Percentiles rank a stretch among this genome's conserved stretches.
phyloP scores from a whole-genome alignment of 2,329 filamentous ascomycete species.

The Aspergillus puulaauensis region DNA sequence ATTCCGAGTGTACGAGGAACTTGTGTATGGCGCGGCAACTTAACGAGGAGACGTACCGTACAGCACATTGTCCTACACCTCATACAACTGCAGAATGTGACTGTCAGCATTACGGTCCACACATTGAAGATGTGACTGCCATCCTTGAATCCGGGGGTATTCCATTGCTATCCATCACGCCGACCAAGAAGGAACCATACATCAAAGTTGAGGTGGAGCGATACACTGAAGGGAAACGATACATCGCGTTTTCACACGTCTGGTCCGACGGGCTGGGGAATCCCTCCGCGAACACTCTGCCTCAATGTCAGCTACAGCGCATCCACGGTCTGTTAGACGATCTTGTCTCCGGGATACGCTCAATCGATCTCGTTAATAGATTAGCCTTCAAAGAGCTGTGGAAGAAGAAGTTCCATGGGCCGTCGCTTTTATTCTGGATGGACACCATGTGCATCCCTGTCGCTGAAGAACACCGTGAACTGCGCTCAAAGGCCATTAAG shows the following conservation, averaged over 20 bases:
- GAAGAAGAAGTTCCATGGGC: conserved; percentile 6
- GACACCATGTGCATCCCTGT: conserved; percentile 7
- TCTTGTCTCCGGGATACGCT: conserved; percentile 2
- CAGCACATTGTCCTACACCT: neutral
- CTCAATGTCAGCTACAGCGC: conserved; percentile 1
- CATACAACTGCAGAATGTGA: neutral
- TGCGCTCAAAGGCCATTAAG: conserved; percentile 4
- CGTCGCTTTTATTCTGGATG: conserved; percentile 8
- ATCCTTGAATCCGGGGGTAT: neutral
- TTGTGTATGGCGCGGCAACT: conserved; percentile 5
- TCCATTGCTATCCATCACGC: neutral
- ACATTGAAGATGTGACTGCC: neutral
- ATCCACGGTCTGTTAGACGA: neutral
- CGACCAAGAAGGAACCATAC: conserved; percentile 1
- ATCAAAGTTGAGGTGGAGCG: conserved; percentile 1
- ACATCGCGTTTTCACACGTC: conserved; percentile 9
- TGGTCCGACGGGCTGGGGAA: conserved; percentile 9
- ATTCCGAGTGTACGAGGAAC: neutral
- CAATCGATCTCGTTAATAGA: conserved; percentile 1
- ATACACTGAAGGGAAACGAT: neutral
- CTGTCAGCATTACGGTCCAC: neutral
- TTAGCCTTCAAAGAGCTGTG: conserved; percentile 5
- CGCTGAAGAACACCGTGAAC: neutral
- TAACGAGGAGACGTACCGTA: conserved; percentile 7
- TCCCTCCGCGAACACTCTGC: conserved; percentile 2